Evolutionary conservation across 2,329 filamentous ascomycete species (phyloP), one percentile per base, ranked within the genome.

Genomic region (Aureobasidium zeae): DNA sequence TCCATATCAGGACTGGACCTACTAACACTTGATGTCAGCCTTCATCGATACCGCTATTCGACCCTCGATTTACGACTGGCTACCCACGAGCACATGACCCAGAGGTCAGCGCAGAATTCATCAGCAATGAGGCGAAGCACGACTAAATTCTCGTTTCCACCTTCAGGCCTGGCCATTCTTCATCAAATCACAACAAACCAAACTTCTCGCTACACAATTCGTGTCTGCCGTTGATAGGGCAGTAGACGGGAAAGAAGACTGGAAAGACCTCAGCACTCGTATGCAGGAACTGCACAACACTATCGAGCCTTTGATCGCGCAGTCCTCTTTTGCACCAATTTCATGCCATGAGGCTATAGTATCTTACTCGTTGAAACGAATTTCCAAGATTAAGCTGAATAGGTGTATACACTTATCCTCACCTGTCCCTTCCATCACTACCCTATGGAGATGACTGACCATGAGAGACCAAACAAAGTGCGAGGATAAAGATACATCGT

Each of bases 401-500:
- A 72, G 67, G 67, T 64, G 52, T 34, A 53, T 16, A 9, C 13
- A 29, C 28, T 10, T 24, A 34, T 49, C 29, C n/a, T n/a, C n/a
- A n/a, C n/a, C n/a, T n/a, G n/a, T n/a, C n/a, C n/a, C n/a, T n/a
- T n/a, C n/a, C n/a, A n/a, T n/a, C n/a, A n/a, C n/a, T n/a, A n/a
- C n/a, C n/a, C n/a, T n/a, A n/a, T n/a, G n/a, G n/a, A n/a, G n/a
- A n/a, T n/a, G 47, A 19, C 30, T 17, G 25, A 24, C 22, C 12
- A 25, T 13, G 4, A 20, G n/a, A 26, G 16, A 31, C 24, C 26
- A n/a, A n/a, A n/a, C n/a, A 30, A 17, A 72, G 70, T 53, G 69
- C 70, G 9, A 59, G 69, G 11, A 71, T 72, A 49, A 73, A 73
- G 50, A 52, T 72, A 3, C 70, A 74, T 49, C 65, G 71, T 1